Evolutionary conservation across 2,329 filamentous ascomycete species (phyloP), one percentile per base, ranked within the genome.

Genomic region (Neoarthrinium moseri): DNA sequence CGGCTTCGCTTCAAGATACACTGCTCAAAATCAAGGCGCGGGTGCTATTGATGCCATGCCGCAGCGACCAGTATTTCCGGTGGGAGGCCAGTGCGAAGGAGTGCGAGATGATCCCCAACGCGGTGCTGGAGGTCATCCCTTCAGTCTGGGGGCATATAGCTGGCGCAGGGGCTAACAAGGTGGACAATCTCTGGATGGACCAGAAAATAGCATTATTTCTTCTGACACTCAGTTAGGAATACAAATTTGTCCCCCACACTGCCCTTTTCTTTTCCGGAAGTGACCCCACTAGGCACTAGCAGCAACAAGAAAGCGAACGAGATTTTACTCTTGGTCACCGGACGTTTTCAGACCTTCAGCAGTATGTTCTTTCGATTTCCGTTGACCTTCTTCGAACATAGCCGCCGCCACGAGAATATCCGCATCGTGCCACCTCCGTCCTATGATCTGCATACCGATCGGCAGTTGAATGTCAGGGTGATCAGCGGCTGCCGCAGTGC

Each of bases 51-150:
- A 63, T 87, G 47, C 84, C 83, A 0, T 67, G 69, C 21, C 75
- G 78, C 57, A 86, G 82, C 0, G 84, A 87, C 59, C 71, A 87
- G 32, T 87, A 87, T 57, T 87, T 87, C 52, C 74, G 80, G 6
- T 57, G 50, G 46, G 58, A 58, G 33, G 64, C 63, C 29, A 61
- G 55, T n/a, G 58, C 65, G 49, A 56, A 49, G n/a, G 66, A 69
- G 54, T 46, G 60, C 2, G 46, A 49, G 15, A 48, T 38, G 35
- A 49, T 70, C 24, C 52, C 55, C 17, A 50, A 57, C 18, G 65
- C 56, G 3, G 53, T 45, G 3, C 54, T 68, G 38, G 57, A 52
- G 24, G 55, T 63, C 4, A 68, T 69, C 35, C 61, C 63, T 12
- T 65, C 59, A 1, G 53, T 67, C 24, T 68, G 66, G 65, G 67